Percentiles rank a stretch among this genome's conserved stretches.
Conservation (phyloP, 352 stramenopile species). For the Pythium brachiatum region DNA sequence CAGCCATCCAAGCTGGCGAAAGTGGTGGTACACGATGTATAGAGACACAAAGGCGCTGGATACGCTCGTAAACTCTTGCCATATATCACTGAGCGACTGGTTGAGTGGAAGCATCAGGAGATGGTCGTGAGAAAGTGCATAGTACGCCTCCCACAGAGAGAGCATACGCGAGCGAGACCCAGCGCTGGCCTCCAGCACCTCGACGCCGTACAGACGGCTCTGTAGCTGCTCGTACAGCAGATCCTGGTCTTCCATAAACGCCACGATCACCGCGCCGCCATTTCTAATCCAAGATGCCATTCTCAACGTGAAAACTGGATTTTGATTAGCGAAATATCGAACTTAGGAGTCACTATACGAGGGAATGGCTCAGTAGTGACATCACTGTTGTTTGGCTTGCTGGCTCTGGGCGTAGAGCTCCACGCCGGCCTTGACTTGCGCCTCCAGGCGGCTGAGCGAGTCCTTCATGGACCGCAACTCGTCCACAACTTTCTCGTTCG, state of each 20-base stretch:
- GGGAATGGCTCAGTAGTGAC: not conserved
- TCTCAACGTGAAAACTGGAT: not conserved
- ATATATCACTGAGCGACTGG: constrained; percentile 24
- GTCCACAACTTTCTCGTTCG: constrained; percentile 5
- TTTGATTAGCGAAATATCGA: constrained; percentile 1
- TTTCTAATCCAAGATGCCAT: constrained; percentile 32
- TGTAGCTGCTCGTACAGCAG: constrained; percentile 8
- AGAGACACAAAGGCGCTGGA: constrained; percentile 35
- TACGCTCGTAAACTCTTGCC: constrained; percentile 33
- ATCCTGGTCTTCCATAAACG: constrained; percentile 3
- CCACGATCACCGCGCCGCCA: constrained; percentile 18
- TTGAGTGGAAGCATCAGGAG: constrained; percentile 21
- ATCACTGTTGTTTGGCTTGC: not conserved
- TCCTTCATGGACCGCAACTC: constrained; percentile 21
- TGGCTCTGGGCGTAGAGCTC: constrained; percentile 14
- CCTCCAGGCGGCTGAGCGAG: constrained; percentile 17
- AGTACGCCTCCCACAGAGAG: constrained; percentile 50
- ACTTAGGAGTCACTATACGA: constrained; percentile 7
- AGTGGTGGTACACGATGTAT: constrained; percentile 58
- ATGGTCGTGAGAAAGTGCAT: constrained; percentile 29
- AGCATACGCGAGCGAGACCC: constrained; percentile 27
- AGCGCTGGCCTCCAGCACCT: not conserved
- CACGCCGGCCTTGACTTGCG: constrained; percentile 19
- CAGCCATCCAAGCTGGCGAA: constrained; percentile 48
- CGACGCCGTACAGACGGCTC: not conserved